Evolutionary conservation across 2,329 filamentous ascomycete species (phyloP).

Genomic region (Alternaria sp.): DNA sequence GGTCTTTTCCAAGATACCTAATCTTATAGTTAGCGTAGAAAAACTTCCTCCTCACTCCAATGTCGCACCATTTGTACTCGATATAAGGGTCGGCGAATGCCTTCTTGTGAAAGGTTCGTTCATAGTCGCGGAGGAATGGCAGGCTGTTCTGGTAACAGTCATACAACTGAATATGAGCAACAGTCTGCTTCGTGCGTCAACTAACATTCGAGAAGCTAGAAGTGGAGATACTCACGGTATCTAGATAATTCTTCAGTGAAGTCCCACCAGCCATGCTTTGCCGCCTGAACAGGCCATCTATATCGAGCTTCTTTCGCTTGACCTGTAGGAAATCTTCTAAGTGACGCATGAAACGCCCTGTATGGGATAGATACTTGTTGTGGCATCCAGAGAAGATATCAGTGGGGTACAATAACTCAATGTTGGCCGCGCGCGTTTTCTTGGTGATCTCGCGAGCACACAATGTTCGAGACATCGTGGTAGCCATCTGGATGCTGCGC

Average conservation of each 20-base stretch:
- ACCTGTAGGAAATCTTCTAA: neutral
- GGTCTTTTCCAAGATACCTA: neutral
- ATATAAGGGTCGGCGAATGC: neutral
- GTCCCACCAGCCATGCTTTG: neutral
- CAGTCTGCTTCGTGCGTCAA: neutral
- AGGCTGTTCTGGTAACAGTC: neutral
- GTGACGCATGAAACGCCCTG: neutral
- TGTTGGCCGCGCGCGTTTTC: rapidly evolving
- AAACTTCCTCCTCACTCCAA: no score
- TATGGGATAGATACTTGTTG: neutral
- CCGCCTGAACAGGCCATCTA: neutral
- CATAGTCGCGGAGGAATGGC: neutral
- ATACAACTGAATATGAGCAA: neutral
- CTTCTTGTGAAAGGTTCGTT: neutral
- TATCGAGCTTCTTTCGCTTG: neutral
- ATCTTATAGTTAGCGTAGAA: no score
- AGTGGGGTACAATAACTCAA: neutral
- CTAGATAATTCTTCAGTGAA: neutral
- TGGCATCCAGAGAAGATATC: neutral
- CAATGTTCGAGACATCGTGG: neutral
- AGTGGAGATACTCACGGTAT: neutral
- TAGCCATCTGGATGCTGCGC: neutral
- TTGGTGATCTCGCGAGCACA: neutral
- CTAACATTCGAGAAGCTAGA: rapidly evolving
- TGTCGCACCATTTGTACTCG: no score